Percentiles rank a stretch among this genome's conserved stretches.
Conservation (phyloP, 2,329 filamentous ascomycete genomes). For the Sporothrix pseudoabietina region DNA sequence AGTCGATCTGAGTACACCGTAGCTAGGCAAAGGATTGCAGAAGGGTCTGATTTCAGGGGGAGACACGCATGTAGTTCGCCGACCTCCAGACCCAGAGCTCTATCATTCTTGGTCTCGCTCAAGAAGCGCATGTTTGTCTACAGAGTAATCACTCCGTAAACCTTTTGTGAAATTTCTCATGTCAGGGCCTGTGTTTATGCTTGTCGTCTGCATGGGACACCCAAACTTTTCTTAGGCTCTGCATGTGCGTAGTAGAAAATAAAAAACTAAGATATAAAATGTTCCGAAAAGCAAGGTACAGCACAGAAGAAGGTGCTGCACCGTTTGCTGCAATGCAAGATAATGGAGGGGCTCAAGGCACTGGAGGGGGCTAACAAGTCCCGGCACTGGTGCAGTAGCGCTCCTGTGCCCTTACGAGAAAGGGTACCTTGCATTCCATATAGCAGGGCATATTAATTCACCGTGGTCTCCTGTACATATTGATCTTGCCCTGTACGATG, state of each 20-base stretch:
- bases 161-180: not conserved
- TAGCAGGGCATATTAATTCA: conserved; percentile 4
- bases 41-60: conserved; percentile 1
- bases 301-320: conserved; percentile 4
- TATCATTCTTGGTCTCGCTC: not conserved
- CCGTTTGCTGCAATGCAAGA: conserved; percentile 32
- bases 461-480: not conserved
- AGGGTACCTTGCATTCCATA: not conserved
- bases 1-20: not conserved
- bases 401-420: not conserved
- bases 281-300: conserved; percentile 19
- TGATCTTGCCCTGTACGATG: conserved; percentile 4
- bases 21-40: not conserved
- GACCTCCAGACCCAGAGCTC: conserved; percentile 1
- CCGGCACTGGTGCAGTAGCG: conserved; percentile 13
- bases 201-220: not conserved
- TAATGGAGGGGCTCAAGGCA: conserved; percentile 25
- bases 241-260: not conserved
- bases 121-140: not conserved
- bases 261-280: not conserved
- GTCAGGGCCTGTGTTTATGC: conserved; percentile 7
- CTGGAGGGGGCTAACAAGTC: not conserved
- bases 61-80: not conserved
- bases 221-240: not conserved
- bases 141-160: not conserved